A percentile compares a stretch with the other conserved stretches of the same genome.
Conservation (phyloP, 2,329 filamentous ascomycete species). For the Cladophialophora carrionii region DNA sequence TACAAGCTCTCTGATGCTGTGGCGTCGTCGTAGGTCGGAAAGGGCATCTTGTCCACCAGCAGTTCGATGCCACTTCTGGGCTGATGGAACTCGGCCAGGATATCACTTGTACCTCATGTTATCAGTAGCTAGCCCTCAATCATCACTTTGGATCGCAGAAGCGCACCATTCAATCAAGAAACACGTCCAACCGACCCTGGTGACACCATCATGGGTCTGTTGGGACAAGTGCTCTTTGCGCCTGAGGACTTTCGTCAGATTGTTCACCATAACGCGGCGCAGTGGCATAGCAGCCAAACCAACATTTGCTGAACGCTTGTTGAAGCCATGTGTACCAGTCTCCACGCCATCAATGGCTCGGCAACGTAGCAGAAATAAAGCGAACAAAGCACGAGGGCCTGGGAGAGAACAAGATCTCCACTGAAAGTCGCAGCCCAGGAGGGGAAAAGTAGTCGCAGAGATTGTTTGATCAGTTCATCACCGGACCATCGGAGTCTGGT, state of each 20-base stretch:
- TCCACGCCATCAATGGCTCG: slow-evolving; percentile 17
- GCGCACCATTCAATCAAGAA: not conserved
- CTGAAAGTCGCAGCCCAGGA: not conserved
- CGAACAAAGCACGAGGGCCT: not conserved
- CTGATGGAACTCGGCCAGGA: slow-evolving; percentile 22
- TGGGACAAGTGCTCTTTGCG: not conserved
- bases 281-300: slow-evolving; percentile 1
- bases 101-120: slow-evolving; percentile 4
- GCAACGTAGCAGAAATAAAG: not conserved
- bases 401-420: not conserved
- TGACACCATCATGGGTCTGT: not conserved
- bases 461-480: not conserved
- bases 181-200: not conserved
- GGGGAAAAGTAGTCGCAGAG: not conserved
- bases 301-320: slow-evolving; percentile 21
- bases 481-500: not conserved
- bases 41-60: slow-evolving; percentile 17
- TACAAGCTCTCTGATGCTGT: slow-evolving; percentile 8
- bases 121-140: not conserved
- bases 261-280: not conserved
- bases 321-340: slow-evolving; percentile 19
- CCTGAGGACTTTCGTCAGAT: not conserved
- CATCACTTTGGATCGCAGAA: not conserved
- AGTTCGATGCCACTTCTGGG: slow-evolving; percentile 21
- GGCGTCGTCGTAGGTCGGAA: slow-evolving; percentile 11